Evolutionary conservation across 2,329 filamentous ascomycete species (phyloP).

Genomic region (Trichophyton benhamiae): DNA sequence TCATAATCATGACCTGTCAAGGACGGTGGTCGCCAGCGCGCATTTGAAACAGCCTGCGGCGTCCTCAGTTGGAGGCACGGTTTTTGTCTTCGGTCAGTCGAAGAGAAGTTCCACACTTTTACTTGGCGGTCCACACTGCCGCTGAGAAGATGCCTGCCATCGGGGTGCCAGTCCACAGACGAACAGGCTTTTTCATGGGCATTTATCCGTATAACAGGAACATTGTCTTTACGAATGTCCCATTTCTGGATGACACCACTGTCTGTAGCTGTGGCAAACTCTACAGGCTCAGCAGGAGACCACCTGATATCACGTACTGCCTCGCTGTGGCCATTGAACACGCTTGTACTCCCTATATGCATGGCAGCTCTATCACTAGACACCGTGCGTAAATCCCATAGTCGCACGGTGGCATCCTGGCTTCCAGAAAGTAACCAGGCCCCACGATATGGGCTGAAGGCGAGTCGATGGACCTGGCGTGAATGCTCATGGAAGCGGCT

Average conservation of each 20-base stretch:
- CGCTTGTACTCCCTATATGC: slow-evolving; percentile 43
- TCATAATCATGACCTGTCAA: slow-evolving; percentile 42
- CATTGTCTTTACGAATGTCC: slow-evolving; percentile 48
- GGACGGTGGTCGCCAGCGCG: slow-evolving; percentile 50
- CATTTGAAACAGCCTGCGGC: slow-evolving; percentile 50
- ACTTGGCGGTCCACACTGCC: slow-evolving; percentile 51
- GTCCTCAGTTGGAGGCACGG: slow-evolving; percentile 46
- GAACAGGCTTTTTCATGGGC: slow-evolving; percentile 51
- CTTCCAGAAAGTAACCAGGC: slow-evolving; percentile 51
- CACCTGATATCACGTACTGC: slow-evolving; percentile 52
- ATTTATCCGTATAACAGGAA: slow-evolving; percentile 47
- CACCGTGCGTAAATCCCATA: slow-evolving; percentile 52
- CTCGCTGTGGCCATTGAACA: slow-evolving; percentile 46
- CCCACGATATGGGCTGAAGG: slow-evolving; percentile 51
- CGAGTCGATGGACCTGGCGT: slow-evolving; percentile 53
- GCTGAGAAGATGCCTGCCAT: slow-evolving; percentile 52
- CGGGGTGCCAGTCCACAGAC: slow-evolving; percentile 55
- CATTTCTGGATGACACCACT: slow-evolving; percentile 52
- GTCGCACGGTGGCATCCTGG: slow-evolving; percentile 50
- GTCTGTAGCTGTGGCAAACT: slow-evolving; percentile 54
- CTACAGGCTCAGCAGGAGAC: slow-evolving; percentile 50
- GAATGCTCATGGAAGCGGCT: slow-evolving; percentile 52
- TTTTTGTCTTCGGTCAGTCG: slow-evolving; percentile 46
- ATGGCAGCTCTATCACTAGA: slow-evolving; percentile 37
- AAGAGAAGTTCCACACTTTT: slow-evolving; percentile 52